Conservation (phyloP, 1,284 basidiomycete genomes). For the Inonotus obliquus region DNA sequence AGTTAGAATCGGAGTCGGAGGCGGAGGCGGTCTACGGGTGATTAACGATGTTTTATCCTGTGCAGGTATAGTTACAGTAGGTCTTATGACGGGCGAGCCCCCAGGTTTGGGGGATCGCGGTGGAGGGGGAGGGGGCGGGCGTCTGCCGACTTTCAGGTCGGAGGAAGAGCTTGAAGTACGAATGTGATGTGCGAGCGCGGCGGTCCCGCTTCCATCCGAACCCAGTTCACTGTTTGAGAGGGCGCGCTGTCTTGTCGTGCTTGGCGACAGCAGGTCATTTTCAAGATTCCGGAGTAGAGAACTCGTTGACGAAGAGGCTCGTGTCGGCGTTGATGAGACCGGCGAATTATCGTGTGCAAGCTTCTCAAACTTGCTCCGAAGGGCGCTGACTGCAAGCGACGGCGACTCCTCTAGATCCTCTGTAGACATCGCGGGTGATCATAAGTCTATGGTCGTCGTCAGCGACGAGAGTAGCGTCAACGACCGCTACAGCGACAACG, state of each 20-base stretch:
- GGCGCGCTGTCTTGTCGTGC: conserved; percentile 35
- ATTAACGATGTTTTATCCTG: conserved; percentile 24
- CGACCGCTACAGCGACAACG: not conserved
- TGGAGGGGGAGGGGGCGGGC: conserved; percentile 58
- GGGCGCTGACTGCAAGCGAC: conserved; percentile 56
- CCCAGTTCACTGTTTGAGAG: conserved; percentile 30
- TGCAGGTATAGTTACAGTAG: conserved; percentile 20
- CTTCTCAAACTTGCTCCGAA: conserved; percentile 62
- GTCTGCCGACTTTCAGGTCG: conserved; percentile 43
- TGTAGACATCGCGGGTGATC: conserved; percentile 13
- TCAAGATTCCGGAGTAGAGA: conserved; percentile 18
- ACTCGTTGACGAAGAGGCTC: conserved; percentile 1
- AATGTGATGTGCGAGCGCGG: conserved; percentile 27
- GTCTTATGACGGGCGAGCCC: conserved; percentile 37
- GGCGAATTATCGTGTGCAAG: conserved; percentile 24
- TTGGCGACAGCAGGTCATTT: conserved; percentile 23
- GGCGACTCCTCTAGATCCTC: conserved; percentile 7
- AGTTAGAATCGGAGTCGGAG: conserved; percentile 20
- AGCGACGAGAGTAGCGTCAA: not conserved
- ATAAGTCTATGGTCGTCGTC: not conserved
- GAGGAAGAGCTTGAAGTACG: conserved; percentile 47
- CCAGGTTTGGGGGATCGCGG: conserved; percentile 39
- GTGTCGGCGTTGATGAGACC: conserved; percentile 19
- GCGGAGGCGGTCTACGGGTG: conserved; percentile 27
- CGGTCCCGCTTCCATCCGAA: conserved; percentile 19